Conservation (phyloP, 1,139 yeast genomes). For the Yamadazyma membranifaciens region DNA sequence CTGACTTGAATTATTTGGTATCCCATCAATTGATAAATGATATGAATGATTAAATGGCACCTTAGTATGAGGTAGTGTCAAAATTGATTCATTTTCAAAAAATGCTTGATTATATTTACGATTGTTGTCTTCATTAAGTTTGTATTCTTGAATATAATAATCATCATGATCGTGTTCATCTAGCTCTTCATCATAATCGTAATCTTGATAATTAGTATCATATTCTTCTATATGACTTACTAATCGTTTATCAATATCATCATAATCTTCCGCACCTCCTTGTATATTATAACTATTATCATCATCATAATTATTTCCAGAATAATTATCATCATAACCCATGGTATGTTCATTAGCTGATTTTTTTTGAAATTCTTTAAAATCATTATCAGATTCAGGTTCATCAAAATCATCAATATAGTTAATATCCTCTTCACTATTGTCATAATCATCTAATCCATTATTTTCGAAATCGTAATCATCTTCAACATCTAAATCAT, state of each 20-base stretch:
- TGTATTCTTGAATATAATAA: constrained; percentile 8
- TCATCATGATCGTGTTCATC: constrained; percentile 8
- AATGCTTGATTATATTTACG: constrained; percentile 11
- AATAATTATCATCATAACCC: constrained; percentile 18
- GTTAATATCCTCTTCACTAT: constrained; percentile 45
- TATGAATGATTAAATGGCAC: constrained; percentile 25
- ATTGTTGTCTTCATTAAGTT: constrained; percentile 8
- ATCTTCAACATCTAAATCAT: constrained; percentile 38
- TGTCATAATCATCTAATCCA: constrained; percentile 41
- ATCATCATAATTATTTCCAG: constrained; percentile 40
- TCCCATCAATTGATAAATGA: constrained; percentile 33
- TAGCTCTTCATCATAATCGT: constrained; percentile 8
- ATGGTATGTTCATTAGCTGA: not conserved
- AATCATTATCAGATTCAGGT: constrained; percentile 4
- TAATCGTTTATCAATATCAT: constrained; percentile 6
- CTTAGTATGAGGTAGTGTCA: constrained; percentile 11
- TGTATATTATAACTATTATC: not conserved
- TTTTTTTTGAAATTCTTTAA: not conserved
- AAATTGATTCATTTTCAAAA: constrained; percentile 9
- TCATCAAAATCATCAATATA: constrained; percentile 47
- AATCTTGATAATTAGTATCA: constrained; percentile 7
- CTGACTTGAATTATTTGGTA: constrained; percentile 11
- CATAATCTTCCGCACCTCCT: not conserved
- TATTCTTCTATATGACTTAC: constrained; percentile 10
- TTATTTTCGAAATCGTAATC: constrained; percentile 54